Percentiles rank a stretch among this genome's conserved stretches.
Evolutionary conservation across 768 basidiomycete species (phyloP).

Genomic region (Phallus indusiatus): DNA sequence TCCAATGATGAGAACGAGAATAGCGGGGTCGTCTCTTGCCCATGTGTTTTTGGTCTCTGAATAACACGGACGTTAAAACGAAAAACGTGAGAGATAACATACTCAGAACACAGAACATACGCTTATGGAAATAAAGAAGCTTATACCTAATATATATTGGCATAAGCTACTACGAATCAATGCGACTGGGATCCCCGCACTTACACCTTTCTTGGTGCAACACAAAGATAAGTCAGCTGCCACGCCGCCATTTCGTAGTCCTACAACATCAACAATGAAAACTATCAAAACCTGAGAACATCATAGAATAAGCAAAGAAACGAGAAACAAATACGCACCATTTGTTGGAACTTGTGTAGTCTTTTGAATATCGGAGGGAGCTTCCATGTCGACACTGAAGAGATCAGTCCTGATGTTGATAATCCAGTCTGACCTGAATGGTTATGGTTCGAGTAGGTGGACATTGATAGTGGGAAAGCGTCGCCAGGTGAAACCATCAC

Average conservation of each 20-base stretch:
- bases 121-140: constrained; percentile 97
- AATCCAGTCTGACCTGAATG: neutral
- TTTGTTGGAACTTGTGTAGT: constrained; percentile 74
- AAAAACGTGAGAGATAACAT: neutral
- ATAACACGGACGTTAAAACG: neutral
- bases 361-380: constrained; percentile 76
- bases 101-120: constrained; percentile 27
- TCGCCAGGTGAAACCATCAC: neutral
- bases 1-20: constrained; percentile 74
- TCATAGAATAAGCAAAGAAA: constrained; percentile 1
- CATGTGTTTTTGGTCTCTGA: constrained; percentile 96
- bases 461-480: neutral
- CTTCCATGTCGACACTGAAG: constrained; percentile 36
- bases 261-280: constrained; percentile 32
- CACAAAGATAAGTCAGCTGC: constrained; percentile 90
- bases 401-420: neutral
- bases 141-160: constrained; percentile 50
- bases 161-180: constrained; percentile 19
- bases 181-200: constrained; percentile 15
- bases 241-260: constrained; percentile 96
- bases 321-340: constrained; percentile 40
- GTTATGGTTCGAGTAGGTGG: neutral
- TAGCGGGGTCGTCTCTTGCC: constrained; percentile 96
- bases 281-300: too few relatives aligned
- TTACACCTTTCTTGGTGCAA: constrained; percentile 87